Evolutionary conservation across 768 basidiomycete genomes (phyloP).

Genomic region (Punctularia strigosozonata): DNA sequence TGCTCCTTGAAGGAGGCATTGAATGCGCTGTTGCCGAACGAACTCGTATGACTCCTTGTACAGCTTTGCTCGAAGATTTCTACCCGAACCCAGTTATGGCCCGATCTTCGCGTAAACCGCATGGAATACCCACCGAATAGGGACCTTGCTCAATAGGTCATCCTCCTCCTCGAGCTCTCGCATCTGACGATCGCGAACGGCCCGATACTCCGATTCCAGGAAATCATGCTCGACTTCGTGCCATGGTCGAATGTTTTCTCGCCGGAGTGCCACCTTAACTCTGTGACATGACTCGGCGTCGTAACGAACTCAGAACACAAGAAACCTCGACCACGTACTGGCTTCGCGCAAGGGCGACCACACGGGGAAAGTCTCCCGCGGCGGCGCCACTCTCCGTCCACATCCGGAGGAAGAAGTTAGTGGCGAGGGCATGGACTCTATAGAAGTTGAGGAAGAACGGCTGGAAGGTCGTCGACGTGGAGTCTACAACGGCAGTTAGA

Average conservation of each 20-base stretch:
- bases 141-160: constrained; percentile 74
- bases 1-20: constrained; percentile 78
- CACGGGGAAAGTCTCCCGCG: constrained; percentile 62
- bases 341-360: constrained; percentile 68
- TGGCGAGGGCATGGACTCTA: constrained; percentile 69
- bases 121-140: constrained; percentile 53
- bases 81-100: constrained; percentile 16
- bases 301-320: background rate
- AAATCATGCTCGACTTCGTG: constrained; percentile 77
- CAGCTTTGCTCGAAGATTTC: constrained; percentile 74
- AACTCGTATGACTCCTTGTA: constrained; percentile 89
- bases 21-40: constrained; percentile 78
- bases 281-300: constrained; percentile 22
- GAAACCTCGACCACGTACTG: constrained; percentile 55
- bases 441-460: constrained; percentile 84
- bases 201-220: constrained; percentile 70
- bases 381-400: constrained; percentile 84
- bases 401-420: constrained; percentile 84
- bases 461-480: constrained; percentile 70
- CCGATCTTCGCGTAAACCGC: background rate
- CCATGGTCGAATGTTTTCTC: constrained; percentile 70
- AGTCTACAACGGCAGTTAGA: constrained; percentile 32
- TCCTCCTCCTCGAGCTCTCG: constrained; percentile 83
- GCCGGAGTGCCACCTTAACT: constrained; percentile 63
- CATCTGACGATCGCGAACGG: constrained; percentile 83